Base-by-base conservation (phyloP, 352 stramenopile species). In the Pythium rhizo-oryzae region DNA sequence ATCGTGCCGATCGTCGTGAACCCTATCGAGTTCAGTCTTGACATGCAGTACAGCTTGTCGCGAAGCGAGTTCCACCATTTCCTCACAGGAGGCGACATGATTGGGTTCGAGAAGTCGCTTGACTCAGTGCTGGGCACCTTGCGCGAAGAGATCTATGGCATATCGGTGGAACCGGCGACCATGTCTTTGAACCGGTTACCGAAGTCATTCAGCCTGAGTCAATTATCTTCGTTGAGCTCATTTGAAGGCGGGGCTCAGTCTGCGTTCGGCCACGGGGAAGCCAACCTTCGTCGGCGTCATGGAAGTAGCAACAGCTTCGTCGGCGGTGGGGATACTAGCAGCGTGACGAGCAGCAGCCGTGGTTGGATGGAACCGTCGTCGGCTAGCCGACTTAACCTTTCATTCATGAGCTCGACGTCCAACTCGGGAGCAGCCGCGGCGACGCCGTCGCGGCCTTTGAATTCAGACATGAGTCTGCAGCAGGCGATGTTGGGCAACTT, bases 61-160 rank as follows among this genome's bases (percentile, higher is more conserved):
- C 82, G 87, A 12, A 93, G 80, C 56, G 80, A 92, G 16, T 92
- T 95, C 62, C 90, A 80, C 67, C 84, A 93, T 59, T 95, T 95
- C 55, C 88, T 93, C 58, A 88, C 84, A 0, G 87, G 85, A 39
- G 82, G 82, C 33, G 83, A 92, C 62, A 91, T 93, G 81, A 69
- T 94, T 62, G 84, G 85, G 46, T 94, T 94, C 54, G 75, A 79
- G 24, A 79, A 83, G 54, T 88, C 79, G 2, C 62, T 96, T 3
- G 76, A 79, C 4, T 69, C 77, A 4, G 63, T 96, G 12, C 58
- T 96, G 1, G 65, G 77, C n/a, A 75, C 77, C 2, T 37, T 96
- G 50, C 79, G 81, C 8, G 77, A 90, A 70, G 77, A 93, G 33
- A 80, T 93, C 13, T 91, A 88, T 58, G 82, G 82, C 12, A 90